Conservation (phyloP, 176 grass and related monocot species). For the Coix lacrymajobi region DNA sequence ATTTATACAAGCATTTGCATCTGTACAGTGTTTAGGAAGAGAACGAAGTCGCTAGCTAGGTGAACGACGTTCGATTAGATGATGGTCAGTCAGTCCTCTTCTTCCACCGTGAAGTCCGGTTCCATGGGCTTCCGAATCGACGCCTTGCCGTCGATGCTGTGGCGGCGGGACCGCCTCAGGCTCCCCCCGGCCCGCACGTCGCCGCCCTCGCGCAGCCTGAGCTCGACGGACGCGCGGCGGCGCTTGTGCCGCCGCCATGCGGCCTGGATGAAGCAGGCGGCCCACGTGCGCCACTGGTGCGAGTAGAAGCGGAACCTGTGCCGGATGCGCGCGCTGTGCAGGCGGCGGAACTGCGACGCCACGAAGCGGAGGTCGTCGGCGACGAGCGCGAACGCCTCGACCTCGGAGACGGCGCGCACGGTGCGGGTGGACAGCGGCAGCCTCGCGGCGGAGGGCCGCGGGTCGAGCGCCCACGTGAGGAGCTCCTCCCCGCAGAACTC, state of each 20-base stretch:
- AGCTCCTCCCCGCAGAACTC: conserved; percentile 99
- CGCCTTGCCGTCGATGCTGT: conserved; percentile 26
- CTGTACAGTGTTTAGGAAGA: too few species aligned
- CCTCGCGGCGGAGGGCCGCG: conserved; percentile 27
- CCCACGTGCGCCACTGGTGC: conserved; percentile 93
- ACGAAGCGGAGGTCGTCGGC: conserved; percentile 83
- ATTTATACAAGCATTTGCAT: too few species aligned
- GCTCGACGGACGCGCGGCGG: conserved; percentile 58
- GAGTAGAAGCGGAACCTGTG: conserved; percentile 97
- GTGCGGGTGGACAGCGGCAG: conserved; percentile 88
- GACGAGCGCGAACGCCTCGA: conserved; percentile 94
- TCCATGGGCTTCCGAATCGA: conserved; percentile 72
- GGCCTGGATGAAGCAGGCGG: conserved; percentile 91
- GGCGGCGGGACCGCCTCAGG: conserved; percentile 1
- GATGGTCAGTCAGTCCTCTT: conserved; percentile 24
- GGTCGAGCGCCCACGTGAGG: conserved; percentile 91
- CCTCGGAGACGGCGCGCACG: conserved; percentile 76
- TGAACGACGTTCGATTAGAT: background rate
- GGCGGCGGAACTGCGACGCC: conserved; percentile 64
- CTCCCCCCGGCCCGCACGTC: background rate
- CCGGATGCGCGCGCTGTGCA: conserved; percentile 73
- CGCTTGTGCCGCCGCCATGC: conserved; percentile 74
- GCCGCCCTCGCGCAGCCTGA: conserved; percentile 29
- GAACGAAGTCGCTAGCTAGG: background rate
- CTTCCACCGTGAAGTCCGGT: conserved; percentile 67